A percentile compares a stretch with the other conserved stretches of the same genome.
These are phyloP conservation scores for Henckelia pumila DNA, from an alignment of 257 asterid species.

Conservation along the genomic window DNA sequence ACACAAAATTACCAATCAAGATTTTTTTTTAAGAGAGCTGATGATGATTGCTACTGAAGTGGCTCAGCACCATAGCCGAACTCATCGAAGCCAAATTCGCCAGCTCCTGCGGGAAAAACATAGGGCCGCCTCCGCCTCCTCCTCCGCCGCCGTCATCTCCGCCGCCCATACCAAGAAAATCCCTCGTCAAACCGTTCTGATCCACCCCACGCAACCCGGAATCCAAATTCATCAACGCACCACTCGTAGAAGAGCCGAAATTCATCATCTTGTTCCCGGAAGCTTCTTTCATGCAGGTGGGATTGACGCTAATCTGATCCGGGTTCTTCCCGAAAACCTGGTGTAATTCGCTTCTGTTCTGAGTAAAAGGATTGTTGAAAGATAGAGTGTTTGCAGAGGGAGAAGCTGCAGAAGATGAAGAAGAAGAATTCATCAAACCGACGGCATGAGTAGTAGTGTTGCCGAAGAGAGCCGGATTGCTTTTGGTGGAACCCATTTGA, in stretches of 20 bases:
- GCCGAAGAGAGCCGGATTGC: conserved; percentile 47
- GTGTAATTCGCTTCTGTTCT: conserved; percentile 42
- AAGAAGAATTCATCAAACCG: conserved; percentile 50
- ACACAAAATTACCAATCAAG: background rate
- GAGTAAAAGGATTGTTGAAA: conserved; percentile 24
- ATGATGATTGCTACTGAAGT: conserved; percentile 50
- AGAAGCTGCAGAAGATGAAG: conserved; percentile 46
- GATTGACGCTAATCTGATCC: conserved; percentile 22
- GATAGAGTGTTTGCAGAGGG: conserved; percentile 35
- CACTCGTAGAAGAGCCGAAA: conserved; percentile 28
- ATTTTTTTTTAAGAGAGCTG: conserved; percentile 23
- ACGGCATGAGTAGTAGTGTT: conserved; percentile 33
- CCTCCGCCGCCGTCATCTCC: conserved; percentile 35
- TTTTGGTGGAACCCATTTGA: conserved; percentile 75
- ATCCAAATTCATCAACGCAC: conserved; percentile 28
- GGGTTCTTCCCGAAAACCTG: conserved; percentile 40
- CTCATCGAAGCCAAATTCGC: conserved; percentile 73
- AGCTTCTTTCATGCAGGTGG: conserved; percentile 1
- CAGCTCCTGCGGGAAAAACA: conserved; percentile 63
- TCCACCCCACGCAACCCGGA: conserved; percentile 44
- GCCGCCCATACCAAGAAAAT: conserved; percentile 83
- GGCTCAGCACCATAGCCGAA: conserved; percentile 77
- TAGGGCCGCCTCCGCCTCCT: background rate
- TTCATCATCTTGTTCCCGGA: conserved; percentile 35
- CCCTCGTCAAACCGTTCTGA: conserved; percentile 57